Evolutionary conservation across 371 early-diverging fungal species (phyloP).

Genomic region (Rhizopus arrhizus): DNA sequence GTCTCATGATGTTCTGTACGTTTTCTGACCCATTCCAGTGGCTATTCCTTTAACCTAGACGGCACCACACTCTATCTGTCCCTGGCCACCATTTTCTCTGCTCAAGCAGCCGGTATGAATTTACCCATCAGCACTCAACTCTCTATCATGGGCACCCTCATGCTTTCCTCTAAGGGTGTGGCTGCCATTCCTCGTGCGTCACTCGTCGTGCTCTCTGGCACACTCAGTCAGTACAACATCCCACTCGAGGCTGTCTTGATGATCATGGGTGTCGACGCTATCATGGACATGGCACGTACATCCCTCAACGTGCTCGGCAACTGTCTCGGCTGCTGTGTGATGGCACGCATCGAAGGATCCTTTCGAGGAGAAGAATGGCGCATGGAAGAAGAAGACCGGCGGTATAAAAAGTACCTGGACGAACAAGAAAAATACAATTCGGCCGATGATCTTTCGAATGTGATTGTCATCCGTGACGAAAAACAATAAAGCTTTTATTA

Average conservation of each 20-base stretch:
- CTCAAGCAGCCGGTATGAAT: slow-evolving; percentile 66
- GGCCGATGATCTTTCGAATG: slow-evolving; percentile 3
- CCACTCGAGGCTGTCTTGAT: slow-evolving; percentile 60
- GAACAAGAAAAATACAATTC: slow-evolving; percentile 14
- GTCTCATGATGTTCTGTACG: background rate
- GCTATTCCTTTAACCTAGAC: slow-evolving; percentile 85
- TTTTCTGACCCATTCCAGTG: slow-evolving; percentile 38
- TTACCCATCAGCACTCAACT: slow-evolving; percentile 68
- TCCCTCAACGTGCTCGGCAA: slow-evolving; percentile 76
- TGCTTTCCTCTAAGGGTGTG: slow-evolving; percentile 80
- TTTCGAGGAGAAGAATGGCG: slow-evolving; percentile 64
- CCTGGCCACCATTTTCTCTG: slow-evolving; percentile 66
- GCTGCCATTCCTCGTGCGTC: slow-evolving; percentile 82
- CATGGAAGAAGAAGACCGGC: slow-evolving; percentile 43
- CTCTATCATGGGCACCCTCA: slow-evolving; percentile 71
- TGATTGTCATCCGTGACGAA: slow-evolving; percentile 14
- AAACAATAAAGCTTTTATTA: slow-evolving; percentile 7
- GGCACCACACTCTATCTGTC: slow-evolving; percentile 80
- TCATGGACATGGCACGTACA: slow-evolving; percentile 83
- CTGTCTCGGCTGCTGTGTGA: slow-evolving; percentile 73
- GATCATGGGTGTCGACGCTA: slow-evolving; percentile 76
- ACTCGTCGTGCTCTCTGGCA: slow-evolving; percentile 34
- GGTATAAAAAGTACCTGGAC: slow-evolving; percentile 31
- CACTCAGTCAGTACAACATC: slow-evolving; percentile 50
- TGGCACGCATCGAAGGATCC: slow-evolving; percentile 74